A percentile compares a stretch with the other conserved stretches of the same genome.
Evolutionary conservation across 306 rosid genomes (phyloP).

Genomic region (Bauhinia variegata): DNA sequence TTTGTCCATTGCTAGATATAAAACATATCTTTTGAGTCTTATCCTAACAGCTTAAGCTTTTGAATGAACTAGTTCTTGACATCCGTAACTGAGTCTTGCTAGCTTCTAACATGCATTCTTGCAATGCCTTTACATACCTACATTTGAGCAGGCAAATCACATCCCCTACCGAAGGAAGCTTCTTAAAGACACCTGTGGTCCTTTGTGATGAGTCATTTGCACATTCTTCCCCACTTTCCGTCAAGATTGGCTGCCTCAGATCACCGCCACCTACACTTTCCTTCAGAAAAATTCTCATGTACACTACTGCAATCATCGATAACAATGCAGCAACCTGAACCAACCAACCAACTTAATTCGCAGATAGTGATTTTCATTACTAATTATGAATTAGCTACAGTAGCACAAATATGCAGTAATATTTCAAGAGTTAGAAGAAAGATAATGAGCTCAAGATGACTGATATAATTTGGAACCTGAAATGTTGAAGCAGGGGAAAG

Average conservation of each 20-base stretch:
- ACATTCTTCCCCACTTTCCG: slow-evolving; percentile 32
- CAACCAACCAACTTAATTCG: background rate
- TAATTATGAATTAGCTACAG: no score
- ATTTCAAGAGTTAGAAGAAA: no score
- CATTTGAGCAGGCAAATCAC: slow-evolving; percentile 53
- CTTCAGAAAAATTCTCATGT: slow-evolving; percentile 84
- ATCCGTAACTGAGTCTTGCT: no score
- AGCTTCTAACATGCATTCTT: no score
- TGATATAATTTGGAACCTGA: slow-evolving; percentile 50
- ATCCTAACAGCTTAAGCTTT: no score
- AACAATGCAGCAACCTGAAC: slow-evolving; percentile 66
- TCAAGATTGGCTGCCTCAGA: slow-evolving; percentile 66
- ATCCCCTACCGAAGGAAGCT: slow-evolving; percentile 53
- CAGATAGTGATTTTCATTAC: no score
- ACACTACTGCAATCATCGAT: slow-evolving; percentile 61
- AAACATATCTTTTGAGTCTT: no score
- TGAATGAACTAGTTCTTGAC: no score
- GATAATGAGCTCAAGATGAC: no score
- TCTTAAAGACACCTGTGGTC: slow-evolving; percentile 44
- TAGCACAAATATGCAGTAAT: no score
- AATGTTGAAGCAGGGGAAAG: slow-evolving; percentile 64
- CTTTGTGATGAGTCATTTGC: slow-evolving; percentile 35
- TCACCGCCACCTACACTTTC: slow-evolving; percentile 52
- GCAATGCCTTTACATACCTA: slow-evolving; percentile 66
- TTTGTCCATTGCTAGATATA: no score